phyloP scores from a whole-genome alignment of 1,284 basidiomycete species.

The Xerocomus nothofagi region DNA sequence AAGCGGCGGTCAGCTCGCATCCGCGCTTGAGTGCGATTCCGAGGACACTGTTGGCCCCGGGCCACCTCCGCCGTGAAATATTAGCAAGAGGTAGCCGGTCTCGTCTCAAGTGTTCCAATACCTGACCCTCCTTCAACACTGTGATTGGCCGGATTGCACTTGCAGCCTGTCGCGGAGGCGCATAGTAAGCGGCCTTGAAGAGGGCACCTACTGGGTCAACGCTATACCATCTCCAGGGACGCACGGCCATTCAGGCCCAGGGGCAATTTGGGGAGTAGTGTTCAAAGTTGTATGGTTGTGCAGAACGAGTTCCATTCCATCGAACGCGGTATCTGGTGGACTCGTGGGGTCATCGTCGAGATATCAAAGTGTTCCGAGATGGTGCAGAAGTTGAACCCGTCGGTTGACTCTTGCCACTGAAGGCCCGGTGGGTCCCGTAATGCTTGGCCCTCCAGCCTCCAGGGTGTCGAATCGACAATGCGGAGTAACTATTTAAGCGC shows the following conservation, averaged over 20 bases:
- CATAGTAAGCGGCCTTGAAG: not conserved
- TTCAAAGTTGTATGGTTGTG: conserved; percentile 89
- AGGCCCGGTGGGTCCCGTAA: not conserved
- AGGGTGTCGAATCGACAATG: too few species aligned
- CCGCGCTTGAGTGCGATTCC: conserved; percentile 43
- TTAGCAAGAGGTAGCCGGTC: conserved; percentile 24
- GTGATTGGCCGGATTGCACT: not conserved
- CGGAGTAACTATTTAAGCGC: not conserved
- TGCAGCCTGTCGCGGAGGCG: conserved; percentile 21
- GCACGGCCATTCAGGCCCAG: conserved; percentile 9
- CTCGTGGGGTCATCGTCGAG: conserved; percentile 89
- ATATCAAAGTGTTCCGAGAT: conserved; percentile 90
- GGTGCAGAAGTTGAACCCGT: conserved; percentile 88
- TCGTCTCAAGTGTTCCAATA: not conserved
- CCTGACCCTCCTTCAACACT: not conserved
- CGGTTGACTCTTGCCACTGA: conserved; percentile 49
- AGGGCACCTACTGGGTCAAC: not conserved
- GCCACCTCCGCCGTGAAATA: conserved; percentile 32
- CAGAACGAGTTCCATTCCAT: conserved; percentile 74
- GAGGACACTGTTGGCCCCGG: conserved; percentile 37
- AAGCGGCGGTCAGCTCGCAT: conserved; percentile 49
- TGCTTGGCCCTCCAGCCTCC: too few species aligned
- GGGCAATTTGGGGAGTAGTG: conserved; percentile 64
- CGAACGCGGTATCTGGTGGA: conserved; percentile 82
- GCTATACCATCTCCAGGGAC: not conserved